Base-by-base conservation (phyloP, 352 stramenopile species). In the Pythium graminicola region DNA sequence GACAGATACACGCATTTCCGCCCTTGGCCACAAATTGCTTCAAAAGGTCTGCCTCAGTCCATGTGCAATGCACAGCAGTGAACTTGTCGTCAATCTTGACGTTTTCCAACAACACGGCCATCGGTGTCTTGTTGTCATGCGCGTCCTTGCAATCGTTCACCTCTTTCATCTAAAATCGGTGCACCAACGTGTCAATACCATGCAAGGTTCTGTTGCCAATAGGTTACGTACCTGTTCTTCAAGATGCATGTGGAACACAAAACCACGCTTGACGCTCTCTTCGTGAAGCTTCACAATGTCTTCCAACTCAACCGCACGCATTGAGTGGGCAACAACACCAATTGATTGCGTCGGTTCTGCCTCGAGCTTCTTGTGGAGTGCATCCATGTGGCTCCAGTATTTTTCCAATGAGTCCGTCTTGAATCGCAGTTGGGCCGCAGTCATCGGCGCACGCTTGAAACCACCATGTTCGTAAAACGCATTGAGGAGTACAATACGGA, bases 31-130 rank as follows among this genome's bases (percentile, higher is more conserved):
- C 79, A 28, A 73, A 89, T 43, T 77, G 47, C 46, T 76, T 65
- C 1, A 87, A 64, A 22, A 79, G 61, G 1, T 76, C 66, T 10
- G 69, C 62, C 23, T 85, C 63, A 2, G 79, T 89, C 73, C 76
- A 86, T 4, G 76, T 87, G 61, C 76, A 87, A 50, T 89, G 79
- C 17, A 89, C 79, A 11, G 79, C 79, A 17, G 79, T 89, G 51
- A 86, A 85, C 57, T 86, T 86, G 20, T 79, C 59, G 35, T 87
- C 74, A 44, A 87, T 74, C 57, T 73, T 69, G 14, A 86, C 48
- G 29, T 85, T 84, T 42, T 83, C 67, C 3, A 89, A 54, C 41
- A 89, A 50, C 50, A 89, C 24, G 6, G 50, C 70, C 79, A 89
- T 89, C 0, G 79, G 76, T 4, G 79, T 77, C 38, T 81, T 68